phyloP scores from a whole-genome alignment of 441 rosid species.

The Corymbia citriodora region DNA sequence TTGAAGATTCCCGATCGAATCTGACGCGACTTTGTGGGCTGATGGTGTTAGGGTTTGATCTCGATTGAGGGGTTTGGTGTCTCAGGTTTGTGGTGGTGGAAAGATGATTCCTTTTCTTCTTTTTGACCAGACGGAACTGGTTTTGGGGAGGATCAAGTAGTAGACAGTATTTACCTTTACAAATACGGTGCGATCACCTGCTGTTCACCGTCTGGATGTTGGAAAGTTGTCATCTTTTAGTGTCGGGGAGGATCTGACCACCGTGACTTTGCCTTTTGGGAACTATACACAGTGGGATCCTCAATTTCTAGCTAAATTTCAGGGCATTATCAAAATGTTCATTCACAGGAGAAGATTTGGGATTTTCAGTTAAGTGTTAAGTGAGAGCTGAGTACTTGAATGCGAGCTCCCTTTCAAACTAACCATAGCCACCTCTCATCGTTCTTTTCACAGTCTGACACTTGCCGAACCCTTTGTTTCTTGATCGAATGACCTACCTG shows the following conservation, averaged over 20 bases:
- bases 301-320: neutral
- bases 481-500: neutral
- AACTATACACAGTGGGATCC: neutral
- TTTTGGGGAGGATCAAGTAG: neutral
- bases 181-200: neutral
- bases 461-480: neutral
- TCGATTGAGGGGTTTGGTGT: neutral
- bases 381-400: neutral
- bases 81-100: neutral
- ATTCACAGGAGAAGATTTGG: neutral
- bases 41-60: neutral
- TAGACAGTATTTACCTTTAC: neutral
- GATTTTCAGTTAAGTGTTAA: neutral
- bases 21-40: neutral
- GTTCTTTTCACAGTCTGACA: neutral
- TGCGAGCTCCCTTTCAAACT: neutral
- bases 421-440: neutral
- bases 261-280: neutral
- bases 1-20: neutral
- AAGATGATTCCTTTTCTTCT: neutral
- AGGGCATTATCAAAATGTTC: neutral
- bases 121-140: neutral
- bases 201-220: neutral
- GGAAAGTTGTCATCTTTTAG: neutral
- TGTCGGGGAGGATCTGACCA: neutral